These are phyloP conservation scores for Rhododendron simsii DNA, from an alignment of 148 eudicot species.

Conservation along the genomic window DNA sequence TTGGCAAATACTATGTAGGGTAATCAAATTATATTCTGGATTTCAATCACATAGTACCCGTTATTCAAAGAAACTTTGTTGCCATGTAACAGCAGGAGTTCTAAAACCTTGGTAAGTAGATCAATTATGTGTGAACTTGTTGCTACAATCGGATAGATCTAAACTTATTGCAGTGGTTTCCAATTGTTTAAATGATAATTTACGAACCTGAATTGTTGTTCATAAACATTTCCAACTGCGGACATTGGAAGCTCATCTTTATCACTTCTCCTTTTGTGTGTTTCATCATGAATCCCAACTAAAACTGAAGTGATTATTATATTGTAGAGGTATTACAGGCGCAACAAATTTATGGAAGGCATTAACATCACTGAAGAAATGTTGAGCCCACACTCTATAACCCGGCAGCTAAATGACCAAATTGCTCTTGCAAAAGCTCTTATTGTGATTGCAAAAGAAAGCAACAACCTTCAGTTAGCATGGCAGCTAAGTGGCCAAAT, in stretches of 20 bases:
- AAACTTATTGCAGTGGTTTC: neutral
- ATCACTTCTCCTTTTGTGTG: neutral
- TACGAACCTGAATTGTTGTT: neutral
- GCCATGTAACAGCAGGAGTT: neutral
- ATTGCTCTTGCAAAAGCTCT: conserved; percentile 43
- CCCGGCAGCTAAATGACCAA: conserved; percentile 35
- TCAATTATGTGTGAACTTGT: neutral
- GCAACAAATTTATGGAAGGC: conserved; percentile 25
- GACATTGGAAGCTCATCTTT: neutral
- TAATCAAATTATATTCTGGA: too few species aligned
- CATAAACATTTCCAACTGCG: neutral
- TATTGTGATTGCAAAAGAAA: conserved; percentile 81
- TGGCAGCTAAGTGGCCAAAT: conserved; percentile 87
- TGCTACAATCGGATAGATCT: neutral
- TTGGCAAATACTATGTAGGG: neutral
- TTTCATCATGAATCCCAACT: neutral
- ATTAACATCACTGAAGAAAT: conserved; percentile 37
- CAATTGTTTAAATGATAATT: neutral
- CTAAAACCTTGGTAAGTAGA: neutral
- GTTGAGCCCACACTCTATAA: conserved; percentile 30
- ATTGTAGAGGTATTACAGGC: conserved; percentile 27
- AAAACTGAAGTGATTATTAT: neutral
- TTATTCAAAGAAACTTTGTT: too few species aligned
- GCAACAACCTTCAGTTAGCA: conserved; percentile 78
- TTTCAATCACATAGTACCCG: too few species aligned